Conservation (phyloP, 129 eudicot species). For the Rutidosis leptorrhynchoides region DNA sequence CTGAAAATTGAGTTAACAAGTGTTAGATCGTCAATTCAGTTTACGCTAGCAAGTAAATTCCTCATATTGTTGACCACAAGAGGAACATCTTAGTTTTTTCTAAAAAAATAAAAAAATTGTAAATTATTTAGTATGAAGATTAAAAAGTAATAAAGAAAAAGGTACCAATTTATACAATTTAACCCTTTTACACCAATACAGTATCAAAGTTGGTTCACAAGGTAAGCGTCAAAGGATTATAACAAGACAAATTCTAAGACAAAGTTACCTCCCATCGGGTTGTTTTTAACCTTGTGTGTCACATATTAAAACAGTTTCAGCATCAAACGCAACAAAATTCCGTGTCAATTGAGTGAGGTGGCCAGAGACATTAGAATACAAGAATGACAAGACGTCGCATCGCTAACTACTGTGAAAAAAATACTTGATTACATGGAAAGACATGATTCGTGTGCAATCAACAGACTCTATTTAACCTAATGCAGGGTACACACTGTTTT, state of each 20-base stretch:
- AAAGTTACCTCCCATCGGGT: too few species aligned
- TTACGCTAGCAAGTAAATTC: background rate
- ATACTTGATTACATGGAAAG: background rate
- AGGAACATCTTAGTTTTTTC: too few species aligned
- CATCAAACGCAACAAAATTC: too few species aligned
- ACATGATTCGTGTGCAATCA: background rate
- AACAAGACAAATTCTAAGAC: background rate
- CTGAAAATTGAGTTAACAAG: slow-evolving; percentile 18
- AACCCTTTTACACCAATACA: background rate
- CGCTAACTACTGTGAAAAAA: background rate
- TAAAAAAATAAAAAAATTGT: background rate
- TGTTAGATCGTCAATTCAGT: background rate
- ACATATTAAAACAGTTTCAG: too few species aligned
- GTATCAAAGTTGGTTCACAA: background rate
- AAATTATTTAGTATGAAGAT: background rate
- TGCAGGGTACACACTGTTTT: background rate
- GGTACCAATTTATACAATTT: background rate
- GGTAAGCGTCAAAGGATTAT: background rate
- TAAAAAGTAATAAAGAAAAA: background rate
- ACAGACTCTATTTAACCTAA: background rate
- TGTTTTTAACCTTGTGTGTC: too few species aligned
- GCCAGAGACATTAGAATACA: too few species aligned
- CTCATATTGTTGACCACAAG: background rate
- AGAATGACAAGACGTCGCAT: too few species aligned
- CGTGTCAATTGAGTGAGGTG: too few species aligned